These are phyloP conservation scores for Dactylellina parvicollis DNA, from an alignment of 2,329 filamentous ascomycete genomes.

Conservation along the genomic window DNA sequence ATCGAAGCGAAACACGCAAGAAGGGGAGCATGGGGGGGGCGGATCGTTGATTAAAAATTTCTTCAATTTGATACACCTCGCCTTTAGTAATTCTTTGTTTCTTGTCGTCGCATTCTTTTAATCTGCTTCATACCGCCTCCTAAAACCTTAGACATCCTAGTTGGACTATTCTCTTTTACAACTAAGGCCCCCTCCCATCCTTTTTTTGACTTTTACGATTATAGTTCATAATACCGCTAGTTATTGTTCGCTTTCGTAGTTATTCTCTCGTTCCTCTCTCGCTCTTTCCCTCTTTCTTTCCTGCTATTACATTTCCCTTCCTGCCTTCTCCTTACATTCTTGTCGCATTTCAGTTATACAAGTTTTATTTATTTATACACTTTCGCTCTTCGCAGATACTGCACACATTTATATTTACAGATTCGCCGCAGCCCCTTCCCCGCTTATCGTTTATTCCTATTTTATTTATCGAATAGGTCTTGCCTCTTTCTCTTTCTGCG, in stretches of 20 bases:
- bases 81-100: slow-evolving; percentile 49
- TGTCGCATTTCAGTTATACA: slow-evolving; percentile 46
- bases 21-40: slow-evolving; percentile 29
- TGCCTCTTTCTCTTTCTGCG: slow-evolving; percentile 8
- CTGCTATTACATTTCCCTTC: not conserved
- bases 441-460: slow-evolving; percentile 18
- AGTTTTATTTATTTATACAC: slow-evolving; percentile 7
- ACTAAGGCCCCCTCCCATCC: slow-evolving; percentile 24
- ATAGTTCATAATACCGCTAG: not conserved
- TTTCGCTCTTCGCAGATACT: slow-evolving; percentile 15
- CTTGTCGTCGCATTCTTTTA: slow-evolving; percentile 53
- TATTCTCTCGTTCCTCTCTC: not conserved
- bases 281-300: not conserved
- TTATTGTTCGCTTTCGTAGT: not conserved
- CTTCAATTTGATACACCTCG: slow-evolving; percentile 50
- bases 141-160: slow-evolving; percentile 43
- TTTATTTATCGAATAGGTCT: slow-evolving; percentile 12
- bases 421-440: slow-evolving; percentile 22
- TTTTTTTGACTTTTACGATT: slow-evolving; percentile 11
- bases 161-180: slow-evolving; percentile 17
- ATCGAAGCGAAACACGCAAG: slow-evolving; percentile 49
- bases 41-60: slow-evolving; percentile 53
- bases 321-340: slow-evolving; percentile 5
- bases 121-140: slow-evolving; percentile 53
- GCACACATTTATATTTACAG: slow-evolving; percentile 8